Evolutionary conservation across 352 stramenopile species (phyloP), one percentile per base, ranked within the genome.

Genomic region (Globisporangium solare): DNA sequence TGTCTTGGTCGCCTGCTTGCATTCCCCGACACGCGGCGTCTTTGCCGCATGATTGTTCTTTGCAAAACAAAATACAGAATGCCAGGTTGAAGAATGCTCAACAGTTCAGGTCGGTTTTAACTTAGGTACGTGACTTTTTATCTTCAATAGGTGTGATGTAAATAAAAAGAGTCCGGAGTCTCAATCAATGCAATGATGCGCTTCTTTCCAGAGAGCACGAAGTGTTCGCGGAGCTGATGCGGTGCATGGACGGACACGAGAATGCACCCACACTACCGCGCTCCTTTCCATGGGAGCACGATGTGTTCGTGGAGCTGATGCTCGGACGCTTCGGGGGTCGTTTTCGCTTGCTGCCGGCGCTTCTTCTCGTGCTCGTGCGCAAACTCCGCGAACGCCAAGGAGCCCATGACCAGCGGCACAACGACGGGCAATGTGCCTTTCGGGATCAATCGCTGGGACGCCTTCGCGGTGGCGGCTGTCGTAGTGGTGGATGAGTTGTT

Each of bases 211-310:
- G n/a, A n/a, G n/a, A n/a, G n/a, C n/a, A n/a, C n/a, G n/a, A n/a
- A n/a, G n/a, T n/a, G n/a, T n/a, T n/a, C n/a, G n/a, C n/a, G n/a
- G n/a, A n/a, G n/a, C n/a, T n/a, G n/a, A n/a, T n/a, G n/a, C n/a
- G n/a, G n/a, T n/a, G 27, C 27, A 35, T 11, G 27, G 27, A n/a
- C 18, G 1, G 39, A 43, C 39, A 20, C n/a, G n/a, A n/a, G n/a
- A n/a, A 18, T 40, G 17, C 13, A 4, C 15, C 22, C 18, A 7
- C 14, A 22, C 48, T 40, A 61, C 15, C 39, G 56, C 37, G 56
- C 56, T 42, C 56, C 56, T 61, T 61, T 61, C 56, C 56, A 56
- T 20, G 47, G 56, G 12, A 41, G 49, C 20, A 49, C n/a, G 31
- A 61, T 51, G 27, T 56, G 47, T 3, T 42, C 56, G 27, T 61